Evolutionary conservation across 768 basidiomycete genomes (phyloP).

Genomic region (Macrolepiota fuliginosa): DNA sequence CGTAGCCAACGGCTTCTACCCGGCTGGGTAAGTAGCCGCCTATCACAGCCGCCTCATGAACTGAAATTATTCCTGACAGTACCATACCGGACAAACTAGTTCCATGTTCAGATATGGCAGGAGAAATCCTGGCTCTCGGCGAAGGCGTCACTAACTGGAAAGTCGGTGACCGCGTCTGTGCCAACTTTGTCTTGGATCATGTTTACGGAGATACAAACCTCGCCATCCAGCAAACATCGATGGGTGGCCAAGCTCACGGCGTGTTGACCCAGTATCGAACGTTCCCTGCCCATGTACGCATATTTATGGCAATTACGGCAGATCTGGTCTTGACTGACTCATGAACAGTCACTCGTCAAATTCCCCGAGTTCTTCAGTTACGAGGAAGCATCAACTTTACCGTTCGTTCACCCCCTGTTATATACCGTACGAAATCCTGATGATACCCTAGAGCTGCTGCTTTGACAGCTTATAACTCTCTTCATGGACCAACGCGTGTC

Average conservation of each 20-base stretch:
- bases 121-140: slow-evolving; percentile 50
- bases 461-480: slow-evolving; percentile 62
- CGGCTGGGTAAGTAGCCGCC: slow-evolving; percentile 11
- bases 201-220: slow-evolving; percentile 39
- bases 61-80: slow-evolving; percentile 6
- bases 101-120: slow-evolving; percentile 54
- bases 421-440: neutral
- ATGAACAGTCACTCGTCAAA: slow-evolving; percentile 40
- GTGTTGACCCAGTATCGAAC: slow-evolving; percentile 52
- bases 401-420: neutral
- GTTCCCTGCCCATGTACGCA: slow-evolving; percentile 25
- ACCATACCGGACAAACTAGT: slow-evolving; percentile 24
- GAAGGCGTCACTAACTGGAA: slow-evolving; percentile 46
- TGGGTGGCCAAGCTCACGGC: slow-evolving; percentile 50
- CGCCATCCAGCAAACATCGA: slow-evolving; percentile 29
- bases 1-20: slow-evolving; percentile 39
- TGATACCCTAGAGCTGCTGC: slow-evolving; percentile 44
- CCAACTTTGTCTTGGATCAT: slow-evolving; percentile 51
- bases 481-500: slow-evolving; percentile 45
- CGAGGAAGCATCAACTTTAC: slow-evolving; percentile 8
- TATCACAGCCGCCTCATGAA: neutral
- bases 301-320: no score
- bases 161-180: slow-evolving; percentile 53
- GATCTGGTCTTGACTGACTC: neutral
- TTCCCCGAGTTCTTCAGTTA: slow-evolving; percentile 52